phyloP scores from a whole-genome alignment of 176 grass and related monocot species.

The Thalia dealbata region DNA sequence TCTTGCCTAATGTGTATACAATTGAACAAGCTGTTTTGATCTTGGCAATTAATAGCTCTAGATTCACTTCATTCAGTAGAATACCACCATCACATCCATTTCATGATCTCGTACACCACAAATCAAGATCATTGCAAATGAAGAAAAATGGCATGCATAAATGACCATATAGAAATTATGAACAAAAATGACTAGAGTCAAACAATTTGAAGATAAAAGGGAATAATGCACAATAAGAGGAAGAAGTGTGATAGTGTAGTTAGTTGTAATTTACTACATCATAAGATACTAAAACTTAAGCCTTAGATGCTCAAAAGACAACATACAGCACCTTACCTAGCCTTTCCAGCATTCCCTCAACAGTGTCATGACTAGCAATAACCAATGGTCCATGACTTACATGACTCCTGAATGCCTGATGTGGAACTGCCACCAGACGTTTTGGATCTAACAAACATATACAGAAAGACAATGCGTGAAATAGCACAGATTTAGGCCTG shows the following conservation, averaged over 20 bases:
- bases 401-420: constrained; percentile 73
- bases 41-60: too few relatives aligned
- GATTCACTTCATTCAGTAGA: too few relatives aligned
- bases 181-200: not conserved
- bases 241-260: not conserved
- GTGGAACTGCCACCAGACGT: constrained; percentile 65
- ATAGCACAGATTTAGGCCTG: constrained; percentile 85
- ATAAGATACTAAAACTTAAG: not conserved
- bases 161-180: not conserved
- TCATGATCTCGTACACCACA: not conserved
- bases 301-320: not conserved
- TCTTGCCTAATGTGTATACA: too few relatives aligned
- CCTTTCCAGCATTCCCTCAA: constrained; percentile 76
- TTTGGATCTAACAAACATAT: constrained; percentile 96
- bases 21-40: too few relatives aligned
- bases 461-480: constrained; percentile 83
- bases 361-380: constrained; percentile 82
- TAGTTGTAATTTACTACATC: not conserved
- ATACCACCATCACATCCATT: not conserved
- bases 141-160: not conserved
- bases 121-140: not conserved
- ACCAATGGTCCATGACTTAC: constrained; percentile 69
- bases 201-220: not conserved
- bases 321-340: constrained; percentile 40
- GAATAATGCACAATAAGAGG: not conserved